Evolutionary conservation across 129 eudicot genomes (phyloP), one percentile per base, ranked within the genome.

Genomic region (Centrapalus pauciflorus): DNA sequence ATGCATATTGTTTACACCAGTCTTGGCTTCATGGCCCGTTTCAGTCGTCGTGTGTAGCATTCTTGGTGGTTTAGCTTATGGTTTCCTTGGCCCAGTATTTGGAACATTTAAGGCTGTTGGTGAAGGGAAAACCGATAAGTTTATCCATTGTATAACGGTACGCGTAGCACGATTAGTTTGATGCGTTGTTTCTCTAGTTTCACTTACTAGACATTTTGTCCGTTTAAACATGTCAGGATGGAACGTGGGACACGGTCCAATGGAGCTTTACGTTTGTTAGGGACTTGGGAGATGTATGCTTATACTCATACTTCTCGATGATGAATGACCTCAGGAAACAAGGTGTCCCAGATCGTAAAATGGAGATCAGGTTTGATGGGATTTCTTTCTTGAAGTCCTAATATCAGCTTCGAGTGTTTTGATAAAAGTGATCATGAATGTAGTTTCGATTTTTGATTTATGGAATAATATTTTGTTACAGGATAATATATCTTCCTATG

Each of bases 81-180:
- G 98, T 49, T 68, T 92, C 33, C 85, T 92, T 52, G 85, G 90
- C 28, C 98, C 98, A 51, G 78, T 92, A 61, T 85, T 92, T 51
- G 98, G 95, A 66, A 92, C 98, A 35, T 88, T 92, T 66, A 70
- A 88, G 50, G 98, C 98, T 35, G 88, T 92, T 64, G 95, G 80
- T 7, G 90, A 83, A 77, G 96, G 96, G 55, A 92, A 92, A 72
- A 75, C 95, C 3, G 64, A 92, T 55, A 67, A 83, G 76, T 77
- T 92, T 45, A 61, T 14, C 52, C 98, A 92, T 66, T 83, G 87
- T 76, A 70, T 92, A 30, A 57, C 50, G 37, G 82, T 79, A 69
- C 75, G 98, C 76, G 79, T 30, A 9, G 35, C 38, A 23, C 20
- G 27, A 10, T 61, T 46, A 0, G n/a, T 61, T 67, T 40, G 9